phyloP scores from a whole-genome alignment of 345 rosid species.

The Moricandia arvensis region DNA sequence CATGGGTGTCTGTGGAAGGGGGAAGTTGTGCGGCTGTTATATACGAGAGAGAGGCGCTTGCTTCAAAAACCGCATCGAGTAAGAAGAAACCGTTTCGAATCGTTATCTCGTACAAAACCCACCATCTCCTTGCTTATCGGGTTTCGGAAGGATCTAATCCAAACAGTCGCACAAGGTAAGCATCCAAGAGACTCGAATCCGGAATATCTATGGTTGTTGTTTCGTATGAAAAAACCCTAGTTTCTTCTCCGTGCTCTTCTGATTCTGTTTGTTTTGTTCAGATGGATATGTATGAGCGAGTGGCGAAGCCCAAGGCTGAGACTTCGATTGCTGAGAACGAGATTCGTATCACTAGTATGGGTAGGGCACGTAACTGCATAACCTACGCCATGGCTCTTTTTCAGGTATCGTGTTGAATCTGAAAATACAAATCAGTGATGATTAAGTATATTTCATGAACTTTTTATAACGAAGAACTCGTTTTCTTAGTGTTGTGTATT shows the following conservation, averaged over 20 bases:
- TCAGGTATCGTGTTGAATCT: constrained; percentile 47
- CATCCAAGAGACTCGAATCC: constrained; percentile 3
- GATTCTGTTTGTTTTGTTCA: neutral
- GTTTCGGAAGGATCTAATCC: constrained; percentile 21
- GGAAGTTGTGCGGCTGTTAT: constrained; percentile 35
- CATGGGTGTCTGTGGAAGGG: neutral
- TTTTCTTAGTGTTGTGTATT: neutral
- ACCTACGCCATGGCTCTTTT: constrained; percentile 81
- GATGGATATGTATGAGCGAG: constrained; percentile 63
- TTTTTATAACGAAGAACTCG: neutral
- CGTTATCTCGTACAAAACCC: neutral
- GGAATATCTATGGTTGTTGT: neutral
- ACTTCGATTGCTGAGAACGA: constrained; percentile 80
- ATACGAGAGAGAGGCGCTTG: constrained; percentile 35
- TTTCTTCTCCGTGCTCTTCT: neutral
- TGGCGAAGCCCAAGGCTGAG: constrained; percentile 37
- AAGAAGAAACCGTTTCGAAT: neutral
- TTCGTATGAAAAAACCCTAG: neutral
- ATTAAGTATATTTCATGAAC: too few relatives aligned
- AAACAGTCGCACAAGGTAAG: constrained; percentile 25
- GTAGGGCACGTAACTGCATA: constrained; percentile 81
- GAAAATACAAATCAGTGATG: neutral
- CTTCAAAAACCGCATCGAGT: neutral
- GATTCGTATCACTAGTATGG: constrained; percentile 85
- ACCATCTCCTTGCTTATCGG: neutral